Evolutionary conservation across 169 alveolate genomes (phyloP).

Genomic region (Babesia divergens): DNA sequence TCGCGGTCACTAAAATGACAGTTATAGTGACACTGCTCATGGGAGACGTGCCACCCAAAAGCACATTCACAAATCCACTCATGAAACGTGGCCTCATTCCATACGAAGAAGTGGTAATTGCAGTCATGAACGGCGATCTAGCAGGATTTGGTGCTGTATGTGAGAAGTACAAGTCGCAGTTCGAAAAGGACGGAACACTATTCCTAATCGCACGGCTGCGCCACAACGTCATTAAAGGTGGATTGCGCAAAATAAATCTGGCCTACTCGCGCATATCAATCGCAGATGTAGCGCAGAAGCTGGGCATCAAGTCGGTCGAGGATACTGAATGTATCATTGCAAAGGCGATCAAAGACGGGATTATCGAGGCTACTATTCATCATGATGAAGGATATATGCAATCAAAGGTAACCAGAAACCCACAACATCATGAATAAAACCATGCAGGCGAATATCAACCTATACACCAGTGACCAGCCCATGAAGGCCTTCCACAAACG

Average conservation of each 20-base stretch:
- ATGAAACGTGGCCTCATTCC: constrained; percentile 84
- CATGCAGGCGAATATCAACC: constrained; percentile 74
- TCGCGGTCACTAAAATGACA: constrained; percentile 83
- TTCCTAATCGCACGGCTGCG: constrained; percentile 87
- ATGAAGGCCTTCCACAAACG: constrained; percentile 87
- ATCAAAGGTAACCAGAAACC: constrained; percentile 76
- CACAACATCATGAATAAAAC: neutral
- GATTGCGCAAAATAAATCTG: constrained; percentile 87
- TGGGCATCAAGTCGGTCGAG: constrained; percentile 86
- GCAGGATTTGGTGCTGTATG: constrained; percentile 82
- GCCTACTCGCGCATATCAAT: constrained; percentile 89
- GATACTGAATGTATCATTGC: constrained; percentile 90
- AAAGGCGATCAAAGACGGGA: constrained; percentile 94
- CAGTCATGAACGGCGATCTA: constrained; percentile 91
- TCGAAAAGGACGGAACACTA: constrained; percentile 86
- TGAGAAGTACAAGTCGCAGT: constrained; percentile 70
- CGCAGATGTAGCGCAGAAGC: constrained; percentile 84
- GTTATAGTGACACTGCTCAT: constrained; percentile 90
- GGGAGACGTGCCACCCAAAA: constrained; percentile 96
- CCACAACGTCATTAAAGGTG: constrained; percentile 93
- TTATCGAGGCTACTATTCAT: constrained; percentile 90
- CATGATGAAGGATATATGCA: constrained; percentile 81
- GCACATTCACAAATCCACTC: constrained; percentile 82
- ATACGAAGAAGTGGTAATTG: constrained; percentile 84
- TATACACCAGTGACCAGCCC: constrained; percentile 87